Evolutionary conservation across 768 basidiomycete species (phyloP).

Genomic region (Podaxis sp.): DNA sequence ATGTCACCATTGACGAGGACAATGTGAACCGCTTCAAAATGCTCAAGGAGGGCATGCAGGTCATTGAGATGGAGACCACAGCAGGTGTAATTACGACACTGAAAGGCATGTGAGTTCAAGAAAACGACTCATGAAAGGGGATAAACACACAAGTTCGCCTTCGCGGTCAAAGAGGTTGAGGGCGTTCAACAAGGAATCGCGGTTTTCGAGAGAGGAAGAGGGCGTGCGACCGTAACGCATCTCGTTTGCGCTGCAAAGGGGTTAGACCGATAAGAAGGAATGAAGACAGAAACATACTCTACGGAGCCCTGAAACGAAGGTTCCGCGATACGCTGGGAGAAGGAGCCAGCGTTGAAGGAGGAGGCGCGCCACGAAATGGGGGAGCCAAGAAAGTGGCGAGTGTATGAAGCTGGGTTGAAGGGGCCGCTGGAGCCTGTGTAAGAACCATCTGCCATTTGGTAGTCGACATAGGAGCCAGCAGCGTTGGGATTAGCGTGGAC

Average conservation of each 20-base stretch:
- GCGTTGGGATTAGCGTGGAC: conserved; percentile 22
- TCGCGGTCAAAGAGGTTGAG: conserved; percentile 66
- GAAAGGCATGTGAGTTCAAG: conserved; percentile 3
- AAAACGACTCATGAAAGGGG: not conserved
- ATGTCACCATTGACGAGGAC: conserved; percentile 53
- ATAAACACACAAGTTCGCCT: conserved; percentile 63
- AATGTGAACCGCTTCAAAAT: conserved; percentile 90
- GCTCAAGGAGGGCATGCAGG: conserved; percentile 72
- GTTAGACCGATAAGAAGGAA: not conserved
- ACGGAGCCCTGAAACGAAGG: conserved; percentile 60
- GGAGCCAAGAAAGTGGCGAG: conserved; percentile 67
- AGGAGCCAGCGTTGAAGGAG: conserved; percentile 58
- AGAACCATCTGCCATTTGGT: conserved; percentile 40
- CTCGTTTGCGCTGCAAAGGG: conserved; percentile 28
- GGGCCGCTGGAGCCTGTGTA: conserved; percentile 44
- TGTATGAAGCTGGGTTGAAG: conserved; percentile 71
- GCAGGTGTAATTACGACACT: conserved; percentile 90
- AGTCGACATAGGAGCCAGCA: conserved; percentile 39
- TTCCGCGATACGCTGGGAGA: conserved; percentile 64
- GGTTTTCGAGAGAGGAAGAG: conserved; percentile 50
- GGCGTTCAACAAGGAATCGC: conserved; percentile 65
- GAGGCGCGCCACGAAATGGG: conserved; percentile 71
- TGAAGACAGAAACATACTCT: conserved; percentile 52
- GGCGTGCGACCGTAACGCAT: conserved; percentile 36
- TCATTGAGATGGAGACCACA: conserved; percentile 72